Percentiles rank a stretch among this genome's conserved stretches.
Conservation (phyloP, 805 yeast species). For the Candida germanica region DNA sequence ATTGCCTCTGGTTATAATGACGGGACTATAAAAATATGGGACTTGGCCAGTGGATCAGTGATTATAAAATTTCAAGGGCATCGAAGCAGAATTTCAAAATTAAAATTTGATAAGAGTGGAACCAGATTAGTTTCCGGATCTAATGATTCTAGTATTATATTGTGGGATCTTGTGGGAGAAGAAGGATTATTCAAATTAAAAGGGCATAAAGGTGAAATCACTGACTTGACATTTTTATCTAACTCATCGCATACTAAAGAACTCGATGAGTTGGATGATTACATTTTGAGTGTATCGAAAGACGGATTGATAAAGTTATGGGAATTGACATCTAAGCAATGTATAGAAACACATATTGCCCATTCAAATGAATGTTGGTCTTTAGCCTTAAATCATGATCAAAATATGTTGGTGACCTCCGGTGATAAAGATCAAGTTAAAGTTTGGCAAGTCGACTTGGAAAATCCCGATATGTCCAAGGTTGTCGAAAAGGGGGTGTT, state of each 20-base stretch:
- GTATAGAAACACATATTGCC: conserved; percentile 92
- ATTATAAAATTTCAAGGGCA: conserved; percentile 89
- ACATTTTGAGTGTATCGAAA: conserved; percentile 73
- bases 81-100: conserved; percentile 66
- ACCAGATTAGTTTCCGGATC: conserved; percentile 86
- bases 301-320: conserved; percentile 92
- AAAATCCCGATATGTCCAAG: conserved; percentile 48
- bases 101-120: conserved; percentile 76
- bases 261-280: conserved; percentile 60
- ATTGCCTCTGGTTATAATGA: conserved; percentile 88
- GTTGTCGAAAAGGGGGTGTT: conserved; percentile 55
- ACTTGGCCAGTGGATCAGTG: conserved; percentile 72
- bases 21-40: conserved; percentile 92
- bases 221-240: conserved; percentile 60
- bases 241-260: conserved; percentile 19
- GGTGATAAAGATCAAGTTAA: conserved; percentile 81
- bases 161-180: conserved; percentile 96
- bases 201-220: conserved; percentile 87
- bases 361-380: conserved; percentile 95
- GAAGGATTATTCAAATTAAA: conserved; percentile 80
- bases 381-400: conserved; percentile 47
- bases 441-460: conserved; percentile 72
- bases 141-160: conserved; percentile 73
- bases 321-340: conserved; percentile 87
- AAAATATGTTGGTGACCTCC: conserved; percentile 56